Evolutionary conservation across 2,329 filamentous ascomycete genomes (phyloP), one percentile per base, ranked within the genome.

Genomic region (Paracamarosporium sp.): DNA sequence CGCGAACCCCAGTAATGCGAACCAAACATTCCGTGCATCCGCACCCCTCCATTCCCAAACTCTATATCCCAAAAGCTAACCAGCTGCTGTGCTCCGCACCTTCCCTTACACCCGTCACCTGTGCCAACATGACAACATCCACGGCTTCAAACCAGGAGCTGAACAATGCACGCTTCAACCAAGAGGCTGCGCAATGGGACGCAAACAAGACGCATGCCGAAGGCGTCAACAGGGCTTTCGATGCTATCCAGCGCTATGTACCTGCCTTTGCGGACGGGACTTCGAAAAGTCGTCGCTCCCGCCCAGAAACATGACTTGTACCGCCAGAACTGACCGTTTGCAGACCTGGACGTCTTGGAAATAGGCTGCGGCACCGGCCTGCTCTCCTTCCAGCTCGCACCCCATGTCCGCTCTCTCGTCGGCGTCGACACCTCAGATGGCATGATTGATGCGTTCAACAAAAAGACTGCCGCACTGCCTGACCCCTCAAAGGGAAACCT

Each of bases 341-440:
- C 56, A 65, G 72, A 68, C 13, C 67, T 81, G 27, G 76, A 83
- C 55, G 78, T 86, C 7, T 80, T 87, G 2, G 85, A 86, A 69
- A 80, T 86, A 17, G 84, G 84, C 51, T 85, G 83, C 61, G 84
- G 84, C 47, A 86, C 84, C 4, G 84, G 84, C 8, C 78, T 86
- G 0, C 78, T 87, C 24, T 83, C 81, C 9, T 76, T 84, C 45
- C 75, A 72, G 8, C 72, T 85, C 2, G 79, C 83, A 0, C 83
- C 83, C 0, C 71, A 80, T 30, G 79, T 82, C 5, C 78, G 76
- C 40, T 76, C 75, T 7, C 67, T 86, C 5, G 78, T 84, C 2
- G 84, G 84, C 40, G 77, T 87, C 20, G 85, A 87, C 61, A 79
- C 82, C 0, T 80, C 84, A 2, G 67, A 78, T 15, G 84, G 83